A percentile compares a stretch with the other conserved stretches of the same genome.
Evolutionary conservation across 495 filamentous ascomycete species (phyloP).

Genomic region (Xylaria sp.): DNA sequence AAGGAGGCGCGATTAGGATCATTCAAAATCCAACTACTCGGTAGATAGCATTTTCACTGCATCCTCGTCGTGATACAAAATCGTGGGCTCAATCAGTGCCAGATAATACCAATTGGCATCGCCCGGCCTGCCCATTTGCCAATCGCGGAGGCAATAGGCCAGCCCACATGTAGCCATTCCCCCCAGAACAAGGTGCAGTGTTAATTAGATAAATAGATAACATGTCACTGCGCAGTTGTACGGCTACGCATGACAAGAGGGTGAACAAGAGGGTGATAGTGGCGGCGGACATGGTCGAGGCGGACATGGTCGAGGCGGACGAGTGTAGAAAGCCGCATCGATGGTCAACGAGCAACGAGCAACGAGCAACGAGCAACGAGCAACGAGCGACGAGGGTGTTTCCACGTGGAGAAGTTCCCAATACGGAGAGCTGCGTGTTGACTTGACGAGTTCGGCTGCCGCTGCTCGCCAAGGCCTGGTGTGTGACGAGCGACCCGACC

Average conservation of each 20-base stretch:
- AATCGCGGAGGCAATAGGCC: neutral
- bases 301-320: too few relatives aligned
- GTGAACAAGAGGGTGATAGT: too few relatives aligned
- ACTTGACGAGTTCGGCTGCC: neutral
- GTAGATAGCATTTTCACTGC: too few relatives aligned
- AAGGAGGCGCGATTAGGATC: neutral
- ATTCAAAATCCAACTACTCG: neutral
- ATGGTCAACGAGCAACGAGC: too few relatives aligned
- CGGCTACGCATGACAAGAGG: neutral
- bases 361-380: too few relatives aligned
- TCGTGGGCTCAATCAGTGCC: neutral
- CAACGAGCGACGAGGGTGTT: neutral
- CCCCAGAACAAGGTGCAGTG: neutral
- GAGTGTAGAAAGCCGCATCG: neutral
- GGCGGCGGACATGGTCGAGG: too few relatives aligned
- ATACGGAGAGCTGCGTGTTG: conserved; percentile 13
- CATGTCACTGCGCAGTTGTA: conserved; percentile 1
- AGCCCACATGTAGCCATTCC: neutral
- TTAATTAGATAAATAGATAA: neutral
- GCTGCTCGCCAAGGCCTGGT: neutral
- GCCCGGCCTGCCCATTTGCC: neutral
- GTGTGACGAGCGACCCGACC: neutral
- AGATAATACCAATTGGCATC: neutral
- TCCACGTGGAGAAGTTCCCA: conserved; percentile 14
- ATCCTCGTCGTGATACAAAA: neutral